Evolutionary conservation across 2,329 filamentous ascomycete species (phyloP).

Genomic region (Talaromyces sp.): DNA sequence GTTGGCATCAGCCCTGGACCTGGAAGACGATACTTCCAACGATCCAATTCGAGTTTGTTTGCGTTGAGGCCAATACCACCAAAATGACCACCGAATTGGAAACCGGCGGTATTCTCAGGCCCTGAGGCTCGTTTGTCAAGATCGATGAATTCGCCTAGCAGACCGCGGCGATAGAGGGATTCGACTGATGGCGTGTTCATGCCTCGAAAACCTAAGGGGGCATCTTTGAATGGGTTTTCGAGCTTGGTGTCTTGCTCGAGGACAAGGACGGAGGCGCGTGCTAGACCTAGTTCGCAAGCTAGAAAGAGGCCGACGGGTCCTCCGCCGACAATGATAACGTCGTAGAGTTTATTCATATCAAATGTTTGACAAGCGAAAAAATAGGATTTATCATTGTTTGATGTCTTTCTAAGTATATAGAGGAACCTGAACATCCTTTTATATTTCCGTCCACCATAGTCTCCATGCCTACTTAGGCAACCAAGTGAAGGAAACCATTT

Average conservation of each 20-base stretch:
- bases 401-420: not conserved
- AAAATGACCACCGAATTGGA: slow-evolving; percentile 34
- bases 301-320: slow-evolving; percentile 23
- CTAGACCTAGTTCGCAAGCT: slow-evolving; percentile 36
- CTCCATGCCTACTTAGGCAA: not conserved
- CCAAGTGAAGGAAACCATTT: not conserved
- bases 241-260: slow-evolving; percentile 27
- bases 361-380: not conserved
- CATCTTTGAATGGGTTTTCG: slow-evolving; percentile 31
- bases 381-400: not conserved
- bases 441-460: not conserved
- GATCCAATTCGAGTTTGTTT: slow-evolving; percentile 20
- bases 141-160: slow-evolving; percentile 31
- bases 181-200: slow-evolving; percentile 37
- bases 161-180: slow-evolving; percentile 38
- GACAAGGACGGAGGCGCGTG: slow-evolving; percentile 35
- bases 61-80: slow-evolving; percentile 25
- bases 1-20: slow-evolving; percentile 16
- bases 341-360: slow-evolving; percentile 14
- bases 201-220: slow-evolving; percentile 24
- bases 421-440: not conserved
- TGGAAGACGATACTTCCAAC: slow-evolving; percentile 13
- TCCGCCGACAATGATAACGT: slow-evolving; percentile 21
- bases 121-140: slow-evolving; percentile 11
- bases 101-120: slow-evolving; percentile 23